Evolutionary conservation across 352 stramenopile genomes (phyloP).

Genomic region (Globisporangium polare): DNA sequence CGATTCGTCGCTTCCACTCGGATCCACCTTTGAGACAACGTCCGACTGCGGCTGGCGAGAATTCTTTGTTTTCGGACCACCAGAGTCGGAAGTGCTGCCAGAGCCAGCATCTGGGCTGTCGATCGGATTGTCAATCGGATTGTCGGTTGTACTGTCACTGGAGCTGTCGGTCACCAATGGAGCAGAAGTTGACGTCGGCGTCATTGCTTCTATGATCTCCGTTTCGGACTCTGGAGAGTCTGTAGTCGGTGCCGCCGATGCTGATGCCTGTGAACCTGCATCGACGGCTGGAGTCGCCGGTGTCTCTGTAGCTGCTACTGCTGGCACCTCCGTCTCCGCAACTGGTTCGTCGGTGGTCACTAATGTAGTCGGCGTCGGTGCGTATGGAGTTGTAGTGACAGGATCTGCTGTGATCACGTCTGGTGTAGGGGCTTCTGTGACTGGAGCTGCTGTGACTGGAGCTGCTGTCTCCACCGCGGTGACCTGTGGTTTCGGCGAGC

Average conservation of each 20-base stretch:
- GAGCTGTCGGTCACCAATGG: not conserved
- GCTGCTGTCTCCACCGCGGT: not conserved
- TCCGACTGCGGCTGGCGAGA: slow-evolving; percentile 1
- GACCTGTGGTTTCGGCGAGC: not conserved
- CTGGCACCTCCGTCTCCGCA: not conserved
- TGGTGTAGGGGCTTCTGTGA: not conserved
- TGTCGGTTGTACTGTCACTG: not conserved
- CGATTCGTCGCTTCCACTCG: not conserved
- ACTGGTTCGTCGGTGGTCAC: not conserved
- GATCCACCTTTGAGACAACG: slow-evolving; percentile 6
- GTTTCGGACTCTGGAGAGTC: not conserved
- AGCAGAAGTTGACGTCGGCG: not conserved
- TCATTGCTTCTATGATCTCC: slow-evolving; percentile 1
- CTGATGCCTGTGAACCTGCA: slow-evolving; percentile 3
- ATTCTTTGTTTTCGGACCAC: not conserved
- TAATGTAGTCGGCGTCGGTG: not conserved
- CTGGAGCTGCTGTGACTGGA: slow-evolving; percentile 1
- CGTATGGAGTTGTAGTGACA: not conserved
- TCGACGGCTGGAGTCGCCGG: not conserved
- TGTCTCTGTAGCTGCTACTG: not conserved
- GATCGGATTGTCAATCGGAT: not conserved
- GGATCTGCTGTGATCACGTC: not conserved
- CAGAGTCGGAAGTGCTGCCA: not conserved
- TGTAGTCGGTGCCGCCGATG: not conserved
- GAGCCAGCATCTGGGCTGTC: not conserved